Conservation (phyloP, 2,329 filamentous ascomycete species). For the Aspergillus sp. region DNA sequence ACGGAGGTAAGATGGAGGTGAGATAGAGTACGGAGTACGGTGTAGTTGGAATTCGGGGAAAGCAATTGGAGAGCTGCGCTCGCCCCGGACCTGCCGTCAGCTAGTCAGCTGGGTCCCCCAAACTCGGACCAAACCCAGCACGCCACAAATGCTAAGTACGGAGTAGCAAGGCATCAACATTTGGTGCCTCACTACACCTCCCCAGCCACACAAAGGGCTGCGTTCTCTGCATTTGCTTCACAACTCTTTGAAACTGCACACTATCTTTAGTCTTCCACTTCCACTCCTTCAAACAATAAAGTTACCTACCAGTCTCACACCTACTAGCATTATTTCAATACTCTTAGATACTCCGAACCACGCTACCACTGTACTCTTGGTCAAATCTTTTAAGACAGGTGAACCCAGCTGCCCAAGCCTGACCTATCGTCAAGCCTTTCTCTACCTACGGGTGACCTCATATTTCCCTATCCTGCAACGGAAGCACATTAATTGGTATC, state of each 20-base stretch:
- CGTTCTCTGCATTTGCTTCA: slow-evolving; percentile 20
- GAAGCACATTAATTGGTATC: neutral
- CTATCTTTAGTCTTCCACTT: slow-evolving; percentile 9
- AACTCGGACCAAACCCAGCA: neutral
- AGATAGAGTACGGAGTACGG: neutral
- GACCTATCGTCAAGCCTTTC: neutral
- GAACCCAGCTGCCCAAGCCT: neutral
- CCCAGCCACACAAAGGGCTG: slow-evolving; percentile 18
- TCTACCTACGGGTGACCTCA: neutral
- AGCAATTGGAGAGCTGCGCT: neutral
- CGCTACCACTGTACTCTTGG: neutral
- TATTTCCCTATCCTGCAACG: neutral
- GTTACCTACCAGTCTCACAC: neutral
- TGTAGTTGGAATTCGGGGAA: neutral
- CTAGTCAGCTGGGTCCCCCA: too few species aligned
- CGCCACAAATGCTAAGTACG: neutral
- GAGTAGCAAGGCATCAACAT: slow-evolving; percentile 12
- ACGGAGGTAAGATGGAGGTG: neutral
- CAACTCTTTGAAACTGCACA: neutral
- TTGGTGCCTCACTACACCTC: slow-evolving; percentile 6
- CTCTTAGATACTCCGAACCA: neutral
- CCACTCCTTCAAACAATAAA: neutral
- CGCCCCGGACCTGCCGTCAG: too few species aligned
- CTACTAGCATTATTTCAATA: neutral
- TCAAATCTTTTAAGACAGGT: neutral